Evolutionary conservation across 2,329 filamentous ascomycete species (phyloP).

Genomic region (Tricladium varicosporioides): DNA sequence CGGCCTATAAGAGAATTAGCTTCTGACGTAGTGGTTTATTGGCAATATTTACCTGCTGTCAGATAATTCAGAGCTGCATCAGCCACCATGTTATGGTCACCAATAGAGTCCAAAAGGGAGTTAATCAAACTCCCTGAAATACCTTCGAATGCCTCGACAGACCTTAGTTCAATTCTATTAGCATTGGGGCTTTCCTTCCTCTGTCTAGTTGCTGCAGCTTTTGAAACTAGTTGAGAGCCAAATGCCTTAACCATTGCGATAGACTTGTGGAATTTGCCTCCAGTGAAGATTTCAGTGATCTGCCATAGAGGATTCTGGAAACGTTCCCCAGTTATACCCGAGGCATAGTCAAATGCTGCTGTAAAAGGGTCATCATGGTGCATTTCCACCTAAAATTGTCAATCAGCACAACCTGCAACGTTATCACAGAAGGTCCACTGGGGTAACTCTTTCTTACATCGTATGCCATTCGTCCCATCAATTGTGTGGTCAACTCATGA

Average conservation of each 20-base stretch:
- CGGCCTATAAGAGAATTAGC: slow-evolving; percentile 40
- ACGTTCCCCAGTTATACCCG: slow-evolving; percentile 55
- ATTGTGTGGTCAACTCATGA: slow-evolving; percentile 61
- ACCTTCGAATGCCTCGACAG: slow-evolving; percentile 23
- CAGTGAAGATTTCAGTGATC: slow-evolving; percentile 54
- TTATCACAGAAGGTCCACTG: not conserved
- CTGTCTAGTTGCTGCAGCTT: slow-evolving; percentile 45
- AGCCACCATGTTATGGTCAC: slow-evolving; percentile 54
- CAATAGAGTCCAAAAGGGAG: slow-evolving; percentile 56
- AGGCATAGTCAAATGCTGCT: slow-evolving; percentile 60
- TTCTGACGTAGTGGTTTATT: too few species aligned
- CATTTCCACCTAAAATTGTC: slow-evolving; percentile 56
- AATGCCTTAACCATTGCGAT: slow-evolving; percentile 52
- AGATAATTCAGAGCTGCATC: slow-evolving; percentile 66
- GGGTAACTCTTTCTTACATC: slow-evolving; percentile 38
- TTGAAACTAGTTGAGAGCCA: slow-evolving; percentile 56
- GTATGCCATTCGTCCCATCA: slow-evolving; percentile 69
- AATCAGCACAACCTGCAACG: slow-evolving; percentile 4
- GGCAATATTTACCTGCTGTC: slow-evolving; percentile 46
- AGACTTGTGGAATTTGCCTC: slow-evolving; percentile 46
- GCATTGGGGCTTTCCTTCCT: slow-evolving; percentile 19
- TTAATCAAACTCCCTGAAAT: slow-evolving; percentile 58
- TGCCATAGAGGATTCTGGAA: slow-evolving; percentile 66
- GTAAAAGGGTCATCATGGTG: slow-evolving; percentile 60
- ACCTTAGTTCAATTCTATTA: slow-evolving; percentile 9